Base-by-base conservation (phyloP, 1,284 basidiomycete species). In the Anthracocystis setariae region DNA sequence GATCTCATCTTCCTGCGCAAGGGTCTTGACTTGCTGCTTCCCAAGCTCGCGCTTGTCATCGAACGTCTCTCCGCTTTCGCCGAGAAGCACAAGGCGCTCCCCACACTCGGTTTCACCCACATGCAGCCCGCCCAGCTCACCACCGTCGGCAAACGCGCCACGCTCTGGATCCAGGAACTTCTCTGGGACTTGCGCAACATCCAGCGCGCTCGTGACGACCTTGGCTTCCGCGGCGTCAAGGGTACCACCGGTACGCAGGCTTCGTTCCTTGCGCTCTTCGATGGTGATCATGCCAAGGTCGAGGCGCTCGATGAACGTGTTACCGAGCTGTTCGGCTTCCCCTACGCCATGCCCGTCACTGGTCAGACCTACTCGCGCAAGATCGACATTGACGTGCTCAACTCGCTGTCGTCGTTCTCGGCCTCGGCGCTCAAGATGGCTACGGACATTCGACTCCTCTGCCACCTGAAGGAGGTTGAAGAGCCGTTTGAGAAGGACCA, bases 401-500 rank as follows among this genome's bases (percentile, higher is more conserved):
- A 90, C 0, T 91, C 93, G 1, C 87, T 98, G 38, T 91, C 94
- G 8, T 93, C 91, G 17, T 88, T 99, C 60, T 94, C 93, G 29
- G 93, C 94, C 1, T 95, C 94, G 3, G 94, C 95, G 0, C 93
- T 98, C 86, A 98, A 99, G 86, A 93, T 99, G 77, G 94, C 92
- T 0, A 98, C 95, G 2, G 96, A 98, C 83, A 90, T 98, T 66
- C 98, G 81, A 27, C 73, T 82, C 12, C 64, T 82, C 24, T 82
- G 81, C 62, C 77, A 81, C 61, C 61, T 82, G 12, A 82, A 99
- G 87, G 96, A 98, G 88, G 87, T 99, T 46, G 96, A 99, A 85
- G 96, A 99, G 83, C 96, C 96, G 0, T 98, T 98, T 83, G 96
- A 99, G 84, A 92, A 93, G 72, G 95, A 95, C 52, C 96, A 99